Base-by-base conservation (phyloP, 257 asterid genomes). In the Jasminum sambac region DNA sequence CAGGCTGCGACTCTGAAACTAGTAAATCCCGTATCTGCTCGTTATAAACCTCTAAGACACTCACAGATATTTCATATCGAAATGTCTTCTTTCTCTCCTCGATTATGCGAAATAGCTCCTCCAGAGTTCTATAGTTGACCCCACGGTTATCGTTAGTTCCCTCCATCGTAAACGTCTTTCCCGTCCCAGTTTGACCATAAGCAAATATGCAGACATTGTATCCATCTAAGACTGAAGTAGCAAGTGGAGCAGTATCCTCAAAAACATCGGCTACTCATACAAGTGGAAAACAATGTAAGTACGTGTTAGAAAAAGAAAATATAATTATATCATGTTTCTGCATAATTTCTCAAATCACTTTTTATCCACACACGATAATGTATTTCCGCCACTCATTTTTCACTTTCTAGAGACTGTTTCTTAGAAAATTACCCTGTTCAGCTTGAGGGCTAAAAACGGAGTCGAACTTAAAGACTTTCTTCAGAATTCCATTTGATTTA, bases 161-260 rank as follows among this genome's bases (percentile, higher is more conserved):
- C 50, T 91, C 98, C 98, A 95, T 95, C 0, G 99, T 95, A 77
- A 88, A 95, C 26, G 99, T 95, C 73, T 95, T 95, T 58, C 99
- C 99, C 0, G 95, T 89, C 70, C 98, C 99, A 0, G 99, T 95
- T 84, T 95, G 99, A 0, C 99, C 99, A 50, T 91, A 95, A 41
- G 99, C 99, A 79, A 95, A 91, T 67, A 95, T 82, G 81, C 97
- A 95, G 11, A 85, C 98, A 52, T 89, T 90, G 78, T 87, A 91
- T 72, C 98, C 99, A 76, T 95, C 99, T 26, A 95, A 84, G 78
- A 91, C 99, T 17, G 97, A 91, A 73, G 84, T 84, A 43, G 92
- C 99, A 46, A 95, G 84, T 21, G 94, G 95, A 5, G 95, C 90
- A 34, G 96, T 89, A 69, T 91, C 99, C 87, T 86, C 95, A 72